These are phyloP conservation scores for Cardamine chenopodiifolia DNA, from an alignment of 345 rosid species.

Conservation along the genomic window DNA sequence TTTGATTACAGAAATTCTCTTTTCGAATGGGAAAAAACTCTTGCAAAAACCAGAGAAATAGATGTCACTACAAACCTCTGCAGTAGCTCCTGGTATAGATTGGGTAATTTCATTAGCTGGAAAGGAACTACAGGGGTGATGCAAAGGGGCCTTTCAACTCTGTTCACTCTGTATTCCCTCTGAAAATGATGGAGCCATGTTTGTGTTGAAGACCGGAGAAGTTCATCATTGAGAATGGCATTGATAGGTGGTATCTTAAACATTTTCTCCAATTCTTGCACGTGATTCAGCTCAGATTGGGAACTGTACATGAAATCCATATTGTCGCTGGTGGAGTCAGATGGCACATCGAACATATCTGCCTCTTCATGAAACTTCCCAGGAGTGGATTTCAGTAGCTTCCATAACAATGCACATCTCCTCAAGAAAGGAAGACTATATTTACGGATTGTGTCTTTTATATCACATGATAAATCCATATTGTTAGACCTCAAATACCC, in stretches of 20 bases:
- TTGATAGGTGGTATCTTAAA: conserved; percentile 76
- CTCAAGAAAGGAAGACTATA: conserved; percentile 81
- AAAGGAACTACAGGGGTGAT: conserved; percentile 71
- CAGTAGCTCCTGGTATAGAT: conserved; percentile 76
- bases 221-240: conserved; percentile 57
- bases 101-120: conserved; percentile 83
- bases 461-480: conserved; percentile 53
- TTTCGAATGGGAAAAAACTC: neutral
- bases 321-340: conserved; percentile 40
- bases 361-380: conserved; percentile 56
- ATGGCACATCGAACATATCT: conserved; percentile 42
- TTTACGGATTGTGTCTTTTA: conserved; percentile 57
- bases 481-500: conserved; percentile 57
- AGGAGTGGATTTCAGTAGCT: conserved; percentile 57
- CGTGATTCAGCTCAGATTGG: conserved; percentile 58
- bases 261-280: conserved; percentile 66
- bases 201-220: conserved; percentile 48
- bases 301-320: conserved; percentile 44
- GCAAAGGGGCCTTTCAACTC: conserved; percentile 45
- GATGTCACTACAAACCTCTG: conserved; percentile 61
- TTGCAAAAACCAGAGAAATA: conserved; percentile 19
- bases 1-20: conserved; percentile 22
- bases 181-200: conserved; percentile 74
- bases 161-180: conserved; percentile 47
- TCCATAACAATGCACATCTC: conserved; percentile 94